These are phyloP conservation scores for Gossypium davidsonii DNA, from an alignment of 441 rosid genomes.

Conservation along the genomic window DNA sequence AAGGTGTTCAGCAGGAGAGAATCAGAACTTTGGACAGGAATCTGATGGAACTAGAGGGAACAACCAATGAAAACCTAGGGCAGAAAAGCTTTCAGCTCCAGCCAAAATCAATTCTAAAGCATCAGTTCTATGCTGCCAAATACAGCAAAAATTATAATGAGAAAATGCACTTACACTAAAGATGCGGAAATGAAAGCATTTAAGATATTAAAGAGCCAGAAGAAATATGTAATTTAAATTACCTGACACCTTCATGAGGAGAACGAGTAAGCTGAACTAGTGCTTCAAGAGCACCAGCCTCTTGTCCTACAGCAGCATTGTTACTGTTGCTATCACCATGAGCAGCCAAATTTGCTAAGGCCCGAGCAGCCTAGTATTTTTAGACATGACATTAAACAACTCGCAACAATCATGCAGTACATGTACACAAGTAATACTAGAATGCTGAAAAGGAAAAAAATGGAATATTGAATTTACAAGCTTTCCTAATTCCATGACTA, in stretches of 20 bases:
- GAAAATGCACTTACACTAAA: neutral
- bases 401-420: slow-evolving; percentile 4
- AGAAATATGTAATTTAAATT: neutral
- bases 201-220: neutral
- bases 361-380: slow-evolving; percentile 82
- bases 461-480: neutral
- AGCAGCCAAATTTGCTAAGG: slow-evolving; percentile 95
- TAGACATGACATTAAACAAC: slow-evolving; percentile 4
- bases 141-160: neutral
- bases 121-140: neutral
- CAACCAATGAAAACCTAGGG: neutral
- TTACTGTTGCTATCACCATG: slow-evolving; percentile 95
- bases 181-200: neutral
- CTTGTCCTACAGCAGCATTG: slow-evolving; percentile 94
- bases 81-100: neutral
- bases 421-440: neutral
- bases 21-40: neutral
- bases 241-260: slow-evolving; percentile 96
- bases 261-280: slow-evolving; percentile 83
- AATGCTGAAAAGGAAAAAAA: neutral
- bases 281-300: slow-evolving; percentile 92
- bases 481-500: neutral
- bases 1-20: neutral
- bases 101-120: slow-evolving; percentile 5
- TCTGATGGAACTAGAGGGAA: neutral